These are phyloP conservation scores for Tremella fuciformis DNA, from an alignment of 768 basidiomycete species.

Conservation along the genomic window DNA sequence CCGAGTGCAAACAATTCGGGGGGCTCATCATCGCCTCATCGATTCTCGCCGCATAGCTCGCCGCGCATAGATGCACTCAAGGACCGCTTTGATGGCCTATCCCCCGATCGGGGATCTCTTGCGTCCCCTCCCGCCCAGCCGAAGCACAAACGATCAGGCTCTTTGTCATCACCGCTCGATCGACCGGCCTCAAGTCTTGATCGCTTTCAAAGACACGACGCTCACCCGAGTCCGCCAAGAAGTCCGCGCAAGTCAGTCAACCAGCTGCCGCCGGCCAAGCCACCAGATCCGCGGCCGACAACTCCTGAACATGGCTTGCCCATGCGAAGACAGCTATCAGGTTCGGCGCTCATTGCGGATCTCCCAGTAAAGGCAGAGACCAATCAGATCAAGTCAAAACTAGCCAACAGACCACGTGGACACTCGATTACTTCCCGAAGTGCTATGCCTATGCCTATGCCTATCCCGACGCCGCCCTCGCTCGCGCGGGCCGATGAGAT, in stretches of 20 bases:
- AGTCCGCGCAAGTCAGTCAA: constrained; percentile 10
- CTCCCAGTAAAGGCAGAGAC: neutral
- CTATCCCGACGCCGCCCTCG: neutral
- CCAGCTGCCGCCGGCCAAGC: constrained; percentile 1
- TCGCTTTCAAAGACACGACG: neutral
- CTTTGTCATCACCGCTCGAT: constrained; percentile 26
- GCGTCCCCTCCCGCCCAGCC: neutral
- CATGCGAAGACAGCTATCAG: neutral
- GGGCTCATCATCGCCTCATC: constrained; percentile 15
- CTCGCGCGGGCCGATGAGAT: constrained; percentile 4
- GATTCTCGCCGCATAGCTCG: constrained; percentile 9
- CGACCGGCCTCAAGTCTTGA: constrained; percentile 3
- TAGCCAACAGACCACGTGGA: neutral
- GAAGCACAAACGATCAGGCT: constrained; percentile 29
- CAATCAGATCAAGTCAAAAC: too few species aligned
- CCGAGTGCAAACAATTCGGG: neutral
- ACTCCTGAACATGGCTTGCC: neutral
- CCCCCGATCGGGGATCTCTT: neutral
- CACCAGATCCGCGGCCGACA: neutral
- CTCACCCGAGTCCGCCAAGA: constrained; percentile 14
- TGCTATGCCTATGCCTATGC: neutral
- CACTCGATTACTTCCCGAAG: neutral
- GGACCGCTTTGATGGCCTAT: neutral
- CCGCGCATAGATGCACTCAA: neutral
- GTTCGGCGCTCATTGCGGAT: neutral